Base-by-base conservation (phyloP, 177 flowering plant species). In the Vitis hybrid region DNA sequence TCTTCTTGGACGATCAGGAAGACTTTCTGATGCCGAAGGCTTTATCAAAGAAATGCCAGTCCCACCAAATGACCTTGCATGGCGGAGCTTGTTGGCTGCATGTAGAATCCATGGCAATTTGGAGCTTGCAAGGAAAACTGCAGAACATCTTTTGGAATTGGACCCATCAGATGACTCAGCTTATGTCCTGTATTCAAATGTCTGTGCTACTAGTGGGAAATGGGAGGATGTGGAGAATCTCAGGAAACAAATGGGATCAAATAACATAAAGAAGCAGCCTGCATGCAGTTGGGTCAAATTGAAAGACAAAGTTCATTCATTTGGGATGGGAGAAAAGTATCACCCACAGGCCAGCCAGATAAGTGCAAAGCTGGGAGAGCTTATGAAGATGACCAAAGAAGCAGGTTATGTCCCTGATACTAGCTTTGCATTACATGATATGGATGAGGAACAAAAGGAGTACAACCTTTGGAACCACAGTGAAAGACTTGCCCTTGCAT, bases 1-100 rank as follows among this genome's bases (percentile, higher is more conserved):
- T 78, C 92, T 93, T 61, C 94, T 91, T 72, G 97, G 97, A 58
- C 76, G 97, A 65, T 81, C 94, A 56, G 98, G 97, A 57, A 88
- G 86, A 78, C 82, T 93, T 51, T 59, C 52, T 8, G 93, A 91
- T 61, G 98, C 97, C 7, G 90, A 91, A 77, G 75, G 71, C n/a
- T 93, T 93, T 66, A 85, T 91, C 8, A 61, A 75, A 61, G 76
- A 84, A 52, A 87, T 90, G 91, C 88, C 86, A 1, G 81, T 89
- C n/a, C 80, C 80, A 15, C 89, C 96, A 45, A 85, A 81, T 66
- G 89, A 83, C 78, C 77, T 82, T 74, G 82, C 89, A 4, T 91
- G 98, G 98, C 84, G 98, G 30, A 89, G 91, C 75, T 77, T 93
- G 80, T 71, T 93, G 67, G 82, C 96, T 51, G 81, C 97, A 15